Evolutionary conservation across 2,329 filamentous ascomycete genomes (phyloP).

Genomic region (Samsoniella hepiali): DNA sequence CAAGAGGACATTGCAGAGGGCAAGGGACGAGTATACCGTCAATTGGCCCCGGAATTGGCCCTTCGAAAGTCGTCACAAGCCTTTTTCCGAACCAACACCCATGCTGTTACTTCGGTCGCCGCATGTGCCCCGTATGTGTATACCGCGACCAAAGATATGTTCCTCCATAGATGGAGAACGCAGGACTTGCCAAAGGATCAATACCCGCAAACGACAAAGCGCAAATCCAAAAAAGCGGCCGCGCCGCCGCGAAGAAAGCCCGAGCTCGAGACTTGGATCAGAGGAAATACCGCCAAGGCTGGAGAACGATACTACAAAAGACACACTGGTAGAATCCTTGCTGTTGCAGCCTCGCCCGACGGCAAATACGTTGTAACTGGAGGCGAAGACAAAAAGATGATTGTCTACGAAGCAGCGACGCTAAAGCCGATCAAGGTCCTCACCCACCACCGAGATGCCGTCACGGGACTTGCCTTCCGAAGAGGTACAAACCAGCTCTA

Average conservation of each 20-base stretch:
- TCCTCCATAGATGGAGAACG: conserved; percentile 85
- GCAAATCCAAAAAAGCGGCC: conserved; percentile 55
- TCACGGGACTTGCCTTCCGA: conserved; percentile 82
- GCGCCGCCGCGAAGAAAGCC: conserved; percentile 61
- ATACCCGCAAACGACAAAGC: conserved; percentile 56
- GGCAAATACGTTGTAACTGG: conserved; percentile 91
- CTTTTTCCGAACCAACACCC: conserved; percentile 75
- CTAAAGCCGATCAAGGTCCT: conserved; percentile 80
- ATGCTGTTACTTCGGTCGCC: conserved; percentile 75
- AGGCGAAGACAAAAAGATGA: conserved; percentile 76
- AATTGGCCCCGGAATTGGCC: conserved; percentile 69
- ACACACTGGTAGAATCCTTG: conserved; percentile 76
- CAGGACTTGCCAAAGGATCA: conserved; percentile 61
- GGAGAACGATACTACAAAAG: conserved; percentile 67
- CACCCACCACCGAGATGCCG: conserved; percentile 84
- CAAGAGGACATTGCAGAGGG: conserved; percentile 89
- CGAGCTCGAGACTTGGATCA: conserved; percentile 59
- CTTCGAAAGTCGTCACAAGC: conserved; percentile 65
- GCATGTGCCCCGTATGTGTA: conserved; percentile 78
- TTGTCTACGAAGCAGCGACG: conserved; percentile 81
- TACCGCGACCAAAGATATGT: conserved; percentile 81
- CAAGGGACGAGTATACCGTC: conserved; percentile 85
- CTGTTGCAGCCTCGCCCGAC: conserved; percentile 81
- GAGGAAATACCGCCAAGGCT: conserved; percentile 57
- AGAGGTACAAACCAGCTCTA: conserved; percentile 89